Evolutionary conservation across 2,329 filamentous ascomycete genomes (phyloP), one percentile per base, ranked within the genome.

Genomic region (Tolypocladium endophyticum): DNA sequence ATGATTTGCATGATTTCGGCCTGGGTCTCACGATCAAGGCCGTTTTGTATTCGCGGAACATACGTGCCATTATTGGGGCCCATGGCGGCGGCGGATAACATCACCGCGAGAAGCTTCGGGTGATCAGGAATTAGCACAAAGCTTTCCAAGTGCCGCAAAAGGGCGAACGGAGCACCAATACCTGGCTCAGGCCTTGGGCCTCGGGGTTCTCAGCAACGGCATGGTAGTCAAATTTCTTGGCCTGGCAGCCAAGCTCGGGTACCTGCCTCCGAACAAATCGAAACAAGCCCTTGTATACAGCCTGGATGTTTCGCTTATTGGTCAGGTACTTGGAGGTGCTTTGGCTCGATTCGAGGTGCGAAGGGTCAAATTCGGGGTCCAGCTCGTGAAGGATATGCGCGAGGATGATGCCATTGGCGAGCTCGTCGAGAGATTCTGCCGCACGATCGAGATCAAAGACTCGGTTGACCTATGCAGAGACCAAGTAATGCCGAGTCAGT

Each of bases 41-140:
- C 68, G 56, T 70, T 68, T 60, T 74, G 73, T 45, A 82, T 77
- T 28, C 72, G 71, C 9, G 70, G 70, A 53, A 87, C 77, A 67
- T 85, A 86, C 66, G 74, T 74, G 39, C 77, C 76, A 60, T 79
- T 79, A 58, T 83, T 80, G 33, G 82, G 79, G 16, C 84, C 85
- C 68, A 81, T 79, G 63, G 86, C 81, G 33, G 83, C 83, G n/a
- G 86, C 74, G 18, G 71, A 80, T 28, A 88, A 76, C 68, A 88
- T 79, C 59, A 88, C 77, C 61, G 84, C 83, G 50, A 88, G 75
- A 57, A 88, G 76, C 76, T 87, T 60, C 35, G 66, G n/a, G 61
- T 67, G 23, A 18, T 28, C 20, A 18, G 16, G 28, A 16, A 41
- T 58, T n/a, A 58, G 57, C 52, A 55, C 33, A 55, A 52, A 52